Evolutionary conservation across 2,329 filamentous ascomycete species (phyloP).

Genomic region (Epichloe scottii): DNA sequence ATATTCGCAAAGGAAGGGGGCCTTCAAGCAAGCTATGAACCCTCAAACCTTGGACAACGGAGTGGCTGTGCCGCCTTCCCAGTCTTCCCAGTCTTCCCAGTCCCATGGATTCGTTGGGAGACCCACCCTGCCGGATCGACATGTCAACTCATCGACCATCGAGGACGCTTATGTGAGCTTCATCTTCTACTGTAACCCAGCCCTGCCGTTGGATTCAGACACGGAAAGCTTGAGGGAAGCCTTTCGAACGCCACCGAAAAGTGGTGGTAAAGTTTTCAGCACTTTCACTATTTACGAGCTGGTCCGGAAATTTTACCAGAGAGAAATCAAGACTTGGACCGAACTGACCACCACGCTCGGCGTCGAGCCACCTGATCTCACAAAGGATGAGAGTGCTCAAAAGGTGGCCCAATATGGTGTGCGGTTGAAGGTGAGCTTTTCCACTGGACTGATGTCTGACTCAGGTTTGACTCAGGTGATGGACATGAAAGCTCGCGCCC

Average conservation of each 20-base stretch:
- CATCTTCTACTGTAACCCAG: slow-evolving; percentile 84
- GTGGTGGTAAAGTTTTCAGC: slow-evolving; percentile 76
- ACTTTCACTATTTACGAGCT: slow-evolving; percentile 67
- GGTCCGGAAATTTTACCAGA: slow-evolving; percentile 63
- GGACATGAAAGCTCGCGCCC: too few relatives aligned
- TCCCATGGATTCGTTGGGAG: slow-evolving; percentile 7
- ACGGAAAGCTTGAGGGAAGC: slow-evolving; percentile 58
- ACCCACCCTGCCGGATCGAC: slow-evolving; percentile 46
- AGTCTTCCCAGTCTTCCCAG: not conserved
- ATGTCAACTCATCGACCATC: slow-evolving; percentile 58
- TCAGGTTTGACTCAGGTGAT: too few relatives aligned
- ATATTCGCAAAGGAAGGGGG: not conserved
- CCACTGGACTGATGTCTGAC: not conserved
- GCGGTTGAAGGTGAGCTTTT: slow-evolving; percentile 60
- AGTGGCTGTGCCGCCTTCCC: not conserved
- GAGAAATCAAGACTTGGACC: slow-evolving; percentile 87
- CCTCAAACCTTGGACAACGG: not conserved
- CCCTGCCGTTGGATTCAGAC: slow-evolving; percentile 53
- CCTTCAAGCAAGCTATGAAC: not conserved
- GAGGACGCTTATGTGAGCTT: slow-evolving; percentile 76
- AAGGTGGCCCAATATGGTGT: slow-evolving; percentile 95
- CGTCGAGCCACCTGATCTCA: slow-evolving; percentile 68
- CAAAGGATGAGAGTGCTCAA: slow-evolving; percentile 79
- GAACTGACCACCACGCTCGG: slow-evolving; percentile 79
- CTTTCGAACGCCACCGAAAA: slow-evolving; percentile 71